Conservation (phyloP, 108 stramenopile genomes). For the Cyclotella kingstonii region DNA sequence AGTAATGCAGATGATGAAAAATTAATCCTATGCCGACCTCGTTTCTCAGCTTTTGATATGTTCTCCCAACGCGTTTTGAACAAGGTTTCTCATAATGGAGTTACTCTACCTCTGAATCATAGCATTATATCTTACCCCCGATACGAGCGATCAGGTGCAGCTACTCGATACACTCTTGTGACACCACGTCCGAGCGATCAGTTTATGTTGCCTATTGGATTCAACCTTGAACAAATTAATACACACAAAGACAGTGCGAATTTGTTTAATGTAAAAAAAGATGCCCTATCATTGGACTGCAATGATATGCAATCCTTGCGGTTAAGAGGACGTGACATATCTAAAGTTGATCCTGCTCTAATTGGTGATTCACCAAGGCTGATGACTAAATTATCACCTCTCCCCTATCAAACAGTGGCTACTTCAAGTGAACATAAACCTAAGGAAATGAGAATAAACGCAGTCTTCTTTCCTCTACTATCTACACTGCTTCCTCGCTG, state of each 20-base stretch:
- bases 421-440: slow-evolving; percentile 2
- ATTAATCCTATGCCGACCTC: slow-evolving; percentile 65
- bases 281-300: slow-evolving; percentile 16
- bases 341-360: slow-evolving; percentile 39
- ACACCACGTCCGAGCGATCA: slow-evolving; percentile 46
- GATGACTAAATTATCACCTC: background rate
- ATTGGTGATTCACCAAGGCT: slow-evolving; percentile 32
- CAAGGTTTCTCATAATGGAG: slow-evolving; percentile 16
- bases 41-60: slow-evolving; percentile 81
- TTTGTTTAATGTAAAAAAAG: slow-evolving; percentile 11
- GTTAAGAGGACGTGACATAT: slow-evolving; percentile 63
- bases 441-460: slow-evolving; percentile 47
- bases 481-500: slow-evolving; percentile 81
- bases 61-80: slow-evolving; percentile 53
- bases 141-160: slow-evolving; percentile 63
- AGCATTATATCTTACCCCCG: slow-evolving; percentile 58
- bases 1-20: slow-evolving; percentile 23
- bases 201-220: slow-evolving; percentile 59
- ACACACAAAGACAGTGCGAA: background rate
- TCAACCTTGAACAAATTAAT: slow-evolving; percentile 36
- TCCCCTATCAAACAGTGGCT: background rate
- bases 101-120: slow-evolving; percentile 1
- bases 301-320: slow-evolving; percentile 57
- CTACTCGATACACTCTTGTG: slow-evolving; percentile 54
- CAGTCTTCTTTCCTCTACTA: slow-evolving; percentile 90